These are phyloP conservation scores for Tricholoma flavovirens DNA, from an alignment of 768 basidiomycete genomes.

Conservation along the genomic window DNA sequence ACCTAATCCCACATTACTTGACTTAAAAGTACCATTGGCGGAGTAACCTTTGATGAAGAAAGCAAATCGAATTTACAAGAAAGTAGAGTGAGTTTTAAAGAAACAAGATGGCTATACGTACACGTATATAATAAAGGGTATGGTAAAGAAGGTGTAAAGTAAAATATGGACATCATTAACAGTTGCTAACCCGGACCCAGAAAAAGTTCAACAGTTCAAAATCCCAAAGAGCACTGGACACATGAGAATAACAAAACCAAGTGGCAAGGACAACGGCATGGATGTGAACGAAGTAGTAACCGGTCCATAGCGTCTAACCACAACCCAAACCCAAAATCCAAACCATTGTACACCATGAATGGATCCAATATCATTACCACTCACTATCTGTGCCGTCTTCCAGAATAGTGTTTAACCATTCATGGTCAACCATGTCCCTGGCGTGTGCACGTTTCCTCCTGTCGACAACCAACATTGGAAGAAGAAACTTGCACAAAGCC, in stretches of 20 bases:
- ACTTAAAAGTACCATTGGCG: too few species aligned
- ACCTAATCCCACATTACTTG: too few species aligned
- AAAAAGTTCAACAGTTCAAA: neutral
- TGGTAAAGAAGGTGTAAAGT: neutral
- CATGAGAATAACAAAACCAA: conserved; percentile 1
- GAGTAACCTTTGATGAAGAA: too few species aligned
- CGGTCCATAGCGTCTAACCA: neutral
- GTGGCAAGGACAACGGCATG: neutral
- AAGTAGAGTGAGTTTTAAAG: too few species aligned
- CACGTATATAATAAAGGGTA: neutral
- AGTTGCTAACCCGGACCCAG: neutral
- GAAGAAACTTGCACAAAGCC: conserved; percentile 59
- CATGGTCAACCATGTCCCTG: conserved; percentile 65
- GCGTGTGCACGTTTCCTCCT: conserved; percentile 65
- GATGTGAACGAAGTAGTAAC: neutral
- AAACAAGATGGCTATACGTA: neutral
- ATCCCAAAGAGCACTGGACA: neutral
- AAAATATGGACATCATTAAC: neutral
- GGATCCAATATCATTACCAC: conserved; percentile 22
- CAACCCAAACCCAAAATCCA: neutral
- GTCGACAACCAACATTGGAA: conserved; percentile 72
- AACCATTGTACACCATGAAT: neutral
- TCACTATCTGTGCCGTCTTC: conserved; percentile 37
- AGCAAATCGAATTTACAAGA: neutral
- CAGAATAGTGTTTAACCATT: conserved; percentile 53